Percentiles rank a stretch among this genome's conserved stretches.
Evolutionary conservation across 441 rosid genomes (phyloP).

Genomic region (Adansonia grandidieri): DNA sequence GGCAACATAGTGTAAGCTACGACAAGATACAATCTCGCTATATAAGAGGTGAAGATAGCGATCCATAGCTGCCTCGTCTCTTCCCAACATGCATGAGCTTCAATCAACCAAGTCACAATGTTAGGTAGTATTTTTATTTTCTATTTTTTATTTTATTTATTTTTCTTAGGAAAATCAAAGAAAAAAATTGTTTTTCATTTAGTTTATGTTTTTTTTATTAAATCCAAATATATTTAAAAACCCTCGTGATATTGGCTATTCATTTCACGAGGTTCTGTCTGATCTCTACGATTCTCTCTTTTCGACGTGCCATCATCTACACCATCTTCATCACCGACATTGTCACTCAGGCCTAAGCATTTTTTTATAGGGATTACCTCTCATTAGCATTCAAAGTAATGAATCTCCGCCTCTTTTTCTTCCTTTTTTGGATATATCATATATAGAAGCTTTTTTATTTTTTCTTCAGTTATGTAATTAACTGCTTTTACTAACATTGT

Average conservation of each 20-base stretch:
- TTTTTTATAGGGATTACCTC: not conserved
- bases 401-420: not conserved
- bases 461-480: not conserved
- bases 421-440: no score
- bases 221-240: not conserved
- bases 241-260: not conserved
- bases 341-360: constrained; percentile 10
- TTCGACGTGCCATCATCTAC: not conserved
- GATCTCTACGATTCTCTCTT: not conserved
- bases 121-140: no score
- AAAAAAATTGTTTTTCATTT: not conserved
- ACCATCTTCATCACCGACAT: not conserved
- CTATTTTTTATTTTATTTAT: not conserved
- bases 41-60: no score
- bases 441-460: not conserved
- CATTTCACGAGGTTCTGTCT: constrained; percentile 8
- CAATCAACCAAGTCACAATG: no score
- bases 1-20: no score
- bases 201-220: not conserved
- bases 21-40: no score
- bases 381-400: constrained; percentile 25
- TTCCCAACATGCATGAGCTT: no score
- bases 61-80: no score
- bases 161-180: not conserved
- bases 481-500: not conserved